These are phyloP conservation scores for Paecilomyces dactylethromorphus DNA, from an alignment of 2,329 filamentous ascomycete species.

Conservation along the genomic window DNA sequence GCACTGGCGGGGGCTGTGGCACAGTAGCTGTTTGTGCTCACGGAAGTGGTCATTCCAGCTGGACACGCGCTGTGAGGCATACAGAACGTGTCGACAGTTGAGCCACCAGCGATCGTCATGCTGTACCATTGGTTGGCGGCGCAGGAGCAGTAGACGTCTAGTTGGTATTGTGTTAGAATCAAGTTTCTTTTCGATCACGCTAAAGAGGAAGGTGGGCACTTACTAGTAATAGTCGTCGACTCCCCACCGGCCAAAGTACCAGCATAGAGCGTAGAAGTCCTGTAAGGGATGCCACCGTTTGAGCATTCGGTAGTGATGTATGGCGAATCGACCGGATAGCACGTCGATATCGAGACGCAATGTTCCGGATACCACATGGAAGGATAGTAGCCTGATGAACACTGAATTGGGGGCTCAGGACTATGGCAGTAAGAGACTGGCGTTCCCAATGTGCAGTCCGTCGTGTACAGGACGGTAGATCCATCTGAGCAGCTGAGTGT, in stretches of 20 bases:
- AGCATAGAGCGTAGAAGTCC: conserved; percentile 13
- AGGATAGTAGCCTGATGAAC: conserved; percentile 14
- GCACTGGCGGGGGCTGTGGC: conserved; percentile 8
- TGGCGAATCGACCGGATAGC: conserved; percentile 13
- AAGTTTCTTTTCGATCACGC: neutral
- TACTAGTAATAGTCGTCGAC: conserved; percentile 14
- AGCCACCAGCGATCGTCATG: conserved; percentile 6
- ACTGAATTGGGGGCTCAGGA: conserved; percentile 11
- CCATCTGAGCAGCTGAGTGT: conserved; percentile 11
- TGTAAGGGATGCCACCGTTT: conserved; percentile 15
- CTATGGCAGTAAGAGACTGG: conserved; percentile 16
- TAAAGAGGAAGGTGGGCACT: neutral
- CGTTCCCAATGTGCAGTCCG: conserved; percentile 19
- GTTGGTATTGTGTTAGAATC: neutral
- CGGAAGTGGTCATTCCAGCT: conserved; percentile 16
- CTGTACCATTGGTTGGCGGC: conserved; percentile 17
- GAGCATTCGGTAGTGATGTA: conserved; percentile 19
- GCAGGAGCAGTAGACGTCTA: conserved; percentile 15
- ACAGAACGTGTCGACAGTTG: conserved; percentile 14
- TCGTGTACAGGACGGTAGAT: conserved; percentile 16
- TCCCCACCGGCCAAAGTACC: conserved; percentile 12
- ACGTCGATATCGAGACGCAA: conserved; percentile 15
- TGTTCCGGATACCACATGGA: conserved; percentile 19
- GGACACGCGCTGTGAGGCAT: conserved; percentile 17
- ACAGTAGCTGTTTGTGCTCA: conserved; percentile 13